Evolutionary conservation across 805 yeast species (phyloP), one percentile per base, ranked within the genome.

Genomic region (Starmerella floris): DNA sequence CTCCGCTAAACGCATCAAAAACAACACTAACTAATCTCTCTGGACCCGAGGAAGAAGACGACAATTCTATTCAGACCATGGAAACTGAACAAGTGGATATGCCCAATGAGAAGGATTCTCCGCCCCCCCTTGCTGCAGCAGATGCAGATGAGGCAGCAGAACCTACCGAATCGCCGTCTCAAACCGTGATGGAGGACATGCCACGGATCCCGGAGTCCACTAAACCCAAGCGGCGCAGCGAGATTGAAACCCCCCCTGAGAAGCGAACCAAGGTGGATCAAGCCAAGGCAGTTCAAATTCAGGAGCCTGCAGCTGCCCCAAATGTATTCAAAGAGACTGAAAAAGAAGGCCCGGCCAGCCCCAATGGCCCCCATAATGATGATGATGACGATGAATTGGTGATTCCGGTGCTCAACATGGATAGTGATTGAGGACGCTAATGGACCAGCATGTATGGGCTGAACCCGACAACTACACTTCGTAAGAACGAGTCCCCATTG

Each of bases 361-460:
- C n/a, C n/a, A n/a, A n/a, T n/a, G n/a, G n/a, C n/a, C n/a, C n/a
- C n/a, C n/a, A n/a, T 9, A 5, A 33, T 30, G 28, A 30, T 9
- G 51, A 47, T 11, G 51, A 44, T 22, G 56, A 51, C 19, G 52
- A 45, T 25, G 55, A 51, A 5, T 30, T 52, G 20, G 46, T 50
- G n/a, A 49, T 52, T 23, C 56, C 56, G 2, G 30, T 43, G 2
- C 23, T 52, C n/a, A 43, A 22, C 22, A 46, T 52, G 54, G 55
- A 51, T 25, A 48, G 52, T 20, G 55, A 51, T 17, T 40, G 19
- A 15, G 10, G n/a, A 16, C 22, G 8, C 6, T 8, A 21, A 16
- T 33, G 21, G n/a, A n/a, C n/a, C n/a, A n/a, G n/a, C n/a, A n/a
- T n/a, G n/a, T n/a, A n/a, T n/a, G n/a, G n/a, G n/a, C n/a, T n/a